Base-by-base conservation (phyloP, 768 basidiomycete species). In the Suillus discolor region DNA sequence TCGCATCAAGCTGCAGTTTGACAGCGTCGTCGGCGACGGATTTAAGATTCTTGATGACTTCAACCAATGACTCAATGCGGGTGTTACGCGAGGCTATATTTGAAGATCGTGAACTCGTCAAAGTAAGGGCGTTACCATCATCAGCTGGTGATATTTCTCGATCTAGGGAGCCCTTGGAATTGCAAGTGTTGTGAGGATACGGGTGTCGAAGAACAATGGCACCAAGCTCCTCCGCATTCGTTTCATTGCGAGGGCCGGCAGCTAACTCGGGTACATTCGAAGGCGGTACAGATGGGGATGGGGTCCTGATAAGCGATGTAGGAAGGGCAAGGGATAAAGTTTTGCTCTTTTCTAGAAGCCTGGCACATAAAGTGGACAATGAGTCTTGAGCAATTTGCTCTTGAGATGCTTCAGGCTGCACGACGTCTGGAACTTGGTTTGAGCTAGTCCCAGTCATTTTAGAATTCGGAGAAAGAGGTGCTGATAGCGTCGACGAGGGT, bases 1-100 rank as follows among this genome's bases (percentile, higher is more conserved):
- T 70, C 6, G 39, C 57, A 6, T 74, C 72, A 16, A 60, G 9
- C 8, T 72, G 74, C 16, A 66, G 45, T 53, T 57, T 63, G 15
- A 66, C 67, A 25, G 59, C 65, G 39, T 45, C 42, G 7, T 64
- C 45, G 28, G 73, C 25, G 15, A 47, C 59, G 4, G 64, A 57
- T 3, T 49, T 45, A 1, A 76, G n/a, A 3, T 53, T 67, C 42
- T 73, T 67, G 4, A 66, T 11, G 8, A 68, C 67, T 42, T 69
- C 67, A 2, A 62, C 13, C 9, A 42, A 77, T 41, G 31, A 16
- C 57, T n/a, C 15, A 45, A 57, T 36, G 23, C 42, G 3, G 66
- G 69, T 53, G 63, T 15, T 59, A 66, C 34, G 53, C 18, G 38
- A 72, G 60, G 42, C 36, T 18, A 18, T 65, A 36, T 20, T 65